Percentiles rank a stretch among this genome's conserved stretches.
phyloP scores from a whole-genome alignment of 2,329 filamentous ascomycete species.

The Aphanocladium album region DNA sequence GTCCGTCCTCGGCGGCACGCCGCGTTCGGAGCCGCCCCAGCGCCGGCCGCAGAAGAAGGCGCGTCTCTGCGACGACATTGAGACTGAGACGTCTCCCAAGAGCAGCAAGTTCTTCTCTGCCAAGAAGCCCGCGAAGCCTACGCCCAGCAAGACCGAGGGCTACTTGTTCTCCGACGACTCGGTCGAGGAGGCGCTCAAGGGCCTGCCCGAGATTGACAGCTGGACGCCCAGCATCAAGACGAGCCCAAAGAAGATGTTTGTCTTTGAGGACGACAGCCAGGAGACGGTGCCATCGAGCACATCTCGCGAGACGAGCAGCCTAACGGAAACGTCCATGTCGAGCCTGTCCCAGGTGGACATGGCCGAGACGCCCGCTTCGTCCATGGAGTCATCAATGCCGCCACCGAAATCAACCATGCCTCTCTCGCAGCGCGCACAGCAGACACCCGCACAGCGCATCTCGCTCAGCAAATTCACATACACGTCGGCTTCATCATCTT shows the following conservation, averaged over 20 bases:
- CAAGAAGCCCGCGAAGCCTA: conserved; percentile 22
- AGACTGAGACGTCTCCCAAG: conserved; percentile 30
- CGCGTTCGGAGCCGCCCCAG: conserved; percentile 20
- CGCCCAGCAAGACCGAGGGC: conserved; percentile 32
- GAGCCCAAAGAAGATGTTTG: conserved; percentile 31
- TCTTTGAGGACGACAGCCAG: conserved; percentile 41
- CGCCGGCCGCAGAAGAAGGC: conserved; percentile 51
- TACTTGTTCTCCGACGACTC: conserved; percentile 53
- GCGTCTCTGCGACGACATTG: conserved; percentile 45
- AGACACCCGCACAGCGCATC: conserved; percentile 10
- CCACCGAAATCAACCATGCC: conserved; percentile 22
- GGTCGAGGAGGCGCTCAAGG: conserved; percentile 48
- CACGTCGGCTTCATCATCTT: conserved; percentile 19
- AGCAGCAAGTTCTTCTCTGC: conserved; percentile 52
- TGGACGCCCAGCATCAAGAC: conserved; percentile 37
- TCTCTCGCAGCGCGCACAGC: conserved; percentile 20
- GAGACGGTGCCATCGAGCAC: conserved; percentile 1
- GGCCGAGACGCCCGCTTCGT: conserved; percentile 19
- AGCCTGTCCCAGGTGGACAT: not conserved
- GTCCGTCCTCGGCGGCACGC: conserved; percentile 15
- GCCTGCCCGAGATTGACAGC: conserved; percentile 47
- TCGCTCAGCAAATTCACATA: conserved; percentile 32
- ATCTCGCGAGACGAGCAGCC: conserved; percentile 1
- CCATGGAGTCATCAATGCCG: conserved; percentile 23
- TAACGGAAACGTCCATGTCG: conserved; percentile 15